Percentiles rank a stretch among this genome's conserved stretches.
These are phyloP conservation scores for Wickerhamiella slavikovae DNA, from an alignment of 805 yeast species.

Conservation along the genomic window DNA sequence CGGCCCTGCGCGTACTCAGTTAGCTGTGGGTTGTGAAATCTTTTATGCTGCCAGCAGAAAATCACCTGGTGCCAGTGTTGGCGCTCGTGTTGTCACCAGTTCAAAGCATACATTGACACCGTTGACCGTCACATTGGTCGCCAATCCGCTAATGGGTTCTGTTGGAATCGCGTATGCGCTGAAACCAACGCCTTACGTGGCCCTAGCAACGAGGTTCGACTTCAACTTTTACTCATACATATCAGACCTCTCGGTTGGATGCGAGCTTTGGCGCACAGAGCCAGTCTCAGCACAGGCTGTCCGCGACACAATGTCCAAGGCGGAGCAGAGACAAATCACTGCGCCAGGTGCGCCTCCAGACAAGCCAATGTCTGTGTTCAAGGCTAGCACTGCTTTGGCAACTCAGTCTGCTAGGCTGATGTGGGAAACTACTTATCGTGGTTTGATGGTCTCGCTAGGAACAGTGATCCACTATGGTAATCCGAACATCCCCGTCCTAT, in stretches of 20 bases:
- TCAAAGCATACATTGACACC: constrained; percentile 81
- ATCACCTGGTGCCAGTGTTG: constrained; percentile 79
- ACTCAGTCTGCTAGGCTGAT: constrained; percentile 39
- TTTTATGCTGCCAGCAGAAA: constrained; percentile 73
- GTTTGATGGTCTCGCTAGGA: constrained; percentile 63
- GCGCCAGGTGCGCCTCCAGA: too few relatives aligned
- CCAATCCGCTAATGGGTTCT: constrained; percentile 82
- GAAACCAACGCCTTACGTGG: constrained; percentile 45
- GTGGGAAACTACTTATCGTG: constrained; percentile 80
- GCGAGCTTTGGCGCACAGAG: constrained; percentile 49
- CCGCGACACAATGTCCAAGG: background rate
- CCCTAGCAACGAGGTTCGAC: constrained; percentile 69
- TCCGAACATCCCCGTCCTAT: constrained; percentile 6
- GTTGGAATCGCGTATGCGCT: constrained; percentile 74
- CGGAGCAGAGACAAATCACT: constrained; percentile 4
- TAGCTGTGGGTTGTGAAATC: constrained; percentile 63
- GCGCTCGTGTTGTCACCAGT: constrained; percentile 65
- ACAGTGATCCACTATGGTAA: constrained; percentile 13
- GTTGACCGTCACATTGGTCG: constrained; percentile 62
- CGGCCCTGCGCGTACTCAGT: constrained; percentile 24
- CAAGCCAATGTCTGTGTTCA: constrained; percentile 45
- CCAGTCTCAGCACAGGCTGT: constrained; percentile 8
- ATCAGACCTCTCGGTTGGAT: constrained; percentile 69
- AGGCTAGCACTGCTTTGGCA: constrained; percentile 47
- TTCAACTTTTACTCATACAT: constrained; percentile 82